Evolutionary conservation across 768 basidiomycete genomes (phyloP).

Genomic region (Collybia mongolica): DNA sequence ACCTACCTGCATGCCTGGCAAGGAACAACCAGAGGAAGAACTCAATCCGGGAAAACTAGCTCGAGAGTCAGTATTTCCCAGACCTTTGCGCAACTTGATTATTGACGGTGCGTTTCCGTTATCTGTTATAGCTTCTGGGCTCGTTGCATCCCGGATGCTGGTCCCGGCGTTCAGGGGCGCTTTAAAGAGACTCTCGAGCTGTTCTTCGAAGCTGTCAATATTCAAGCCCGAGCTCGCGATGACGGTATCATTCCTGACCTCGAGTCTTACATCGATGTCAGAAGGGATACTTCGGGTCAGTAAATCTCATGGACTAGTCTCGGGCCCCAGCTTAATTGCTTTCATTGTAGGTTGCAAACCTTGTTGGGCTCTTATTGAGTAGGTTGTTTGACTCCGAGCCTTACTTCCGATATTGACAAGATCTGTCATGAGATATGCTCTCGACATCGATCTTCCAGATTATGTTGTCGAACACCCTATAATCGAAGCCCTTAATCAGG

Average conservation of each 20-base stretch:
- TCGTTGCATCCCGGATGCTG: conserved; percentile 57
- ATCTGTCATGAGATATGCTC: conserved; percentile 45
- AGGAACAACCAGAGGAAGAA: conserved; percentile 39
- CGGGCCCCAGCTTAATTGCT: neutral
- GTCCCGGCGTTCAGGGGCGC: conserved; percentile 58
- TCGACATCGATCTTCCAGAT: conserved; percentile 70
- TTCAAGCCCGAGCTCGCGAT: conserved; percentile 60
- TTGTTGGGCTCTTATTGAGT: conserved; percentile 77
- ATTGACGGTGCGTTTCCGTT: conserved; percentile 2
- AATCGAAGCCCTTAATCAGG: conserved; percentile 59
- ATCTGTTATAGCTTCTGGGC: conserved; percentile 56
- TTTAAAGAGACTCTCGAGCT: conserved; percentile 68
- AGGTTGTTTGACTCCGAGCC: conserved; percentile 13
- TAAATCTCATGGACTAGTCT: neutral
- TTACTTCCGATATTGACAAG: conserved; percentile 1
- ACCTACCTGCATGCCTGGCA: conserved; percentile 39
- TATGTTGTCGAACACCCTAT: conserved; percentile 65
- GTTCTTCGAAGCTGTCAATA: conserved; percentile 68
- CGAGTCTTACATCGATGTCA: conserved; percentile 69
- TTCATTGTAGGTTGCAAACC: conserved; percentile 55
- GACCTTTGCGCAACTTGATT: neutral
- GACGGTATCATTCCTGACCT: conserved; percentile 59
- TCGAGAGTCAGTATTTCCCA: conserved; percentile 51
- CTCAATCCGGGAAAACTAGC: conserved; percentile 62
- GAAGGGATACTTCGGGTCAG: conserved; percentile 71